Conservation (phyloP, 345 rosid genomes). For the Raphanus sativus region DNA sequence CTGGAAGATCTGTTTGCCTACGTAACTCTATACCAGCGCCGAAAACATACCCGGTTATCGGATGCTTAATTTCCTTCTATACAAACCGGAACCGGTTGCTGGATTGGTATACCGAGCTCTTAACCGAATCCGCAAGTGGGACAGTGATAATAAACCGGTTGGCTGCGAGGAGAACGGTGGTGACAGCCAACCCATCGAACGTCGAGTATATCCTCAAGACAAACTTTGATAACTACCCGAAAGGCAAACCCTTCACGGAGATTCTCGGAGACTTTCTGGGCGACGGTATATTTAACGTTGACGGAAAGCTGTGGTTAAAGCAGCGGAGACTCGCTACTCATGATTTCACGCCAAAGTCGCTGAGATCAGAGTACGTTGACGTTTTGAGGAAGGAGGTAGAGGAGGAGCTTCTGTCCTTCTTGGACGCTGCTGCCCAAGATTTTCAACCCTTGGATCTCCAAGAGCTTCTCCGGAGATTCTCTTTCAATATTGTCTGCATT, state of each 20-base stretch:
- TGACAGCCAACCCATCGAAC: constrained; percentile 73
- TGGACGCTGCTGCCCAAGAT: constrained; percentile 41
- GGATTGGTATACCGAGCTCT: constrained; percentile 81
- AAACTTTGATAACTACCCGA: constrained; percentile 83
- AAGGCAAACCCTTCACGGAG: constrained; percentile 85
- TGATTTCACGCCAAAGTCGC: constrained; percentile 47
- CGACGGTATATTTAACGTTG: constrained; percentile 67
- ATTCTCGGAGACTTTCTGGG: constrained; percentile 84
- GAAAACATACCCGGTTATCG: constrained; percentile 59
- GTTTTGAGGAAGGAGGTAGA: constrained; percentile 47
- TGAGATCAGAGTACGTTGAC: constrained; percentile 40
- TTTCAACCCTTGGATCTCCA: constrained; percentile 50
- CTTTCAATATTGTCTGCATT: constrained; percentile 51
- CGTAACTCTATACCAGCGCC: constrained; percentile 35
- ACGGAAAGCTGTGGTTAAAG: constrained; percentile 56
- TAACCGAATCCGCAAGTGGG: constrained; percentile 51
- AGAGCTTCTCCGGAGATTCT: constrained; percentile 53
- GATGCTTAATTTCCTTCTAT: constrained; percentile 71
- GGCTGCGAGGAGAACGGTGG: constrained; percentile 61
- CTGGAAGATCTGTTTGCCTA: constrained; percentile 1
- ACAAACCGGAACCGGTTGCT: constrained; percentile 59
- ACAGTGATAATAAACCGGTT: constrained; percentile 63
- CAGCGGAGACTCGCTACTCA: constrained; percentile 63
- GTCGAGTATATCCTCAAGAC: constrained; percentile 79
- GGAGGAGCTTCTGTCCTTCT: constrained; percentile 45